phyloP scores from a whole-genome alignment of 768 basidiomycete genomes.

The Tricholoma sp. region DNA sequence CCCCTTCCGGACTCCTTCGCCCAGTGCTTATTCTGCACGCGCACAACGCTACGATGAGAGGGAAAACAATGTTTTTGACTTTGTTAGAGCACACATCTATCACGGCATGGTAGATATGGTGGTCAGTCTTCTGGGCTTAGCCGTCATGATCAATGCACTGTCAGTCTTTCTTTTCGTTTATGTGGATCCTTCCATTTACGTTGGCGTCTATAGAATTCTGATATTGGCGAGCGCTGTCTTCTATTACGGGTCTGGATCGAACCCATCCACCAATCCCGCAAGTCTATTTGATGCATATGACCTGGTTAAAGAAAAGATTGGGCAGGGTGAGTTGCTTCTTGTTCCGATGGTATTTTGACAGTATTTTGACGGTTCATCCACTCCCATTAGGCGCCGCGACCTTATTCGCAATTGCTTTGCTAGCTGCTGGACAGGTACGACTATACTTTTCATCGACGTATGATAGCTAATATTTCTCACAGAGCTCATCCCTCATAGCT shows the following conservation, averaged over 20 bases:
- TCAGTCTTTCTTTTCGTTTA: constrained; percentile 25
- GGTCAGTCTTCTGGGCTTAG: constrained; percentile 71
- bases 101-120: constrained; percentile 67
- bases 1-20: constrained; percentile 34
- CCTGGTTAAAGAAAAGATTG: constrained; percentile 63
- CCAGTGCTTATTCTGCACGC: constrained; percentile 25
- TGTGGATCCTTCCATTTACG: neutral
- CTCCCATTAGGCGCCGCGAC: constrained; percentile 61
- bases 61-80: constrained; percentile 50
- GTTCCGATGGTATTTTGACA: no score
- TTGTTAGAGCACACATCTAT: constrained; percentile 58
- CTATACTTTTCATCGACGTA: neutral
- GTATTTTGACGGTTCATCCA: neutral
- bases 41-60: constrained; percentile 47
- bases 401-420: constrained; percentile 84
- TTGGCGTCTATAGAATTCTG: constrained; percentile 50
- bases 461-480: neutral
- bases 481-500: constrained; percentile 83
- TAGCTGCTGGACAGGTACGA: constrained; percentile 72
- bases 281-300: constrained; percentile 83
- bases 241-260: constrained; percentile 39
- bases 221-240: constrained; percentile 82
- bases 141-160: constrained; percentile 85
- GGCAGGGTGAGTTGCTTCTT: constrained; percentile 44
- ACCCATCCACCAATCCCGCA: constrained; percentile 39